Percentiles rank a stretch among this genome's conserved stretches.
Evolutionary conservation across 768 basidiomycete genomes (phyloP).

Genomic region (Pleurotus giganteus): DNA sequence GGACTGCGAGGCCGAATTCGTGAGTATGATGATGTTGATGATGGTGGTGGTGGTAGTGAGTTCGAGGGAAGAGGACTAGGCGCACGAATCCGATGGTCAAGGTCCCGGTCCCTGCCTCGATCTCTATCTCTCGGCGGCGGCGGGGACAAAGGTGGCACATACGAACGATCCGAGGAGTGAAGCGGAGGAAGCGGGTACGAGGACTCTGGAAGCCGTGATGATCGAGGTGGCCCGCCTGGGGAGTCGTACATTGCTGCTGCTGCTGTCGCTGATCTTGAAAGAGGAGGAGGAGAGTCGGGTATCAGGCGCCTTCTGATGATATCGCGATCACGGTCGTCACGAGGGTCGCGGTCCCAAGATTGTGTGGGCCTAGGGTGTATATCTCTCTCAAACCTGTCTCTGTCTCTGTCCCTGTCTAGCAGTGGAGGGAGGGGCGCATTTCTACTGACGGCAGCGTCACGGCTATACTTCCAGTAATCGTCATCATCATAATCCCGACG

Average conservation of each 20-base stretch:
- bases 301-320: slow-evolving; percentile 8
- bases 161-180: slow-evolving; percentile 18
- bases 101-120: too few relatives aligned
- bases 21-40: slow-evolving; percentile 32
- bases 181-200: slow-evolving; percentile 17
- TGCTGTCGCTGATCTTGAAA: background rate
- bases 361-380: slow-evolving; percentile 23
- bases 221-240: too few relatives aligned
- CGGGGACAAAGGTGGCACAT: slow-evolving; percentile 20
- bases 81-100: too few relatives aligned
- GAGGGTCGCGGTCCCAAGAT: slow-evolving; percentile 43
- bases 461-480: slow-evolving; percentile 29
- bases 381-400: slow-evolving; percentile 38
- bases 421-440: slow-evolving; percentile 16
- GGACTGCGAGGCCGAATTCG: slow-evolving; percentile 46
- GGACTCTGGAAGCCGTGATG: too few relatives aligned
- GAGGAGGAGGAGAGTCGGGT: slow-evolving; percentile 7
- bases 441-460: background rate
- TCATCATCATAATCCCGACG: slow-evolving; percentile 38
- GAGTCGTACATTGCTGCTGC: too few relatives aligned
- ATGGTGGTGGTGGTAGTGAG: too few relatives aligned
- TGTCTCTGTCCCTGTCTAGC: slow-evolving; percentile 21
- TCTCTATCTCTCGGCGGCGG: slow-evolving; percentile 27
- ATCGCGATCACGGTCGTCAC: slow-evolving; percentile 37
- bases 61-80: too few relatives aligned